These are phyloP conservation scores for Populus trichocarpa DNA, from an alignment of 441 rosid species.

Conservation along the genomic window DNA sequence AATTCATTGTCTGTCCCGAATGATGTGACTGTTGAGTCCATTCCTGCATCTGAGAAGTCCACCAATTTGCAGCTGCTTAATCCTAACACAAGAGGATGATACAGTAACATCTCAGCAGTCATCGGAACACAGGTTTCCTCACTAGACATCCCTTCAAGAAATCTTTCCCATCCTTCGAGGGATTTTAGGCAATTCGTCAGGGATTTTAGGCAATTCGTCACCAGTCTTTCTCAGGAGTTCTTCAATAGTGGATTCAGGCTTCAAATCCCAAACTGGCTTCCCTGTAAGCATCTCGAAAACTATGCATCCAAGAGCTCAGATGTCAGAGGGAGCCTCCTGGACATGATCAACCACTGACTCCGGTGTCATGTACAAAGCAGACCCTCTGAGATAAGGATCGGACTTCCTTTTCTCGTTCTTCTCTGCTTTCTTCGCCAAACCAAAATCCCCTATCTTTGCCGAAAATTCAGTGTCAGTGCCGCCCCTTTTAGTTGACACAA, in stretches of 20 bases:
- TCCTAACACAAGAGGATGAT: slow-evolving; percentile 20
- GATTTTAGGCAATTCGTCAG: slow-evolving; percentile 22
- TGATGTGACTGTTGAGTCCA: not conserved
- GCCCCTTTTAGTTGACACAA: not conserved
- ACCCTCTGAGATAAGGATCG: slow-evolving; percentile 24
- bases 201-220: slow-evolving; percentile 22
- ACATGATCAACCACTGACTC: slow-evolving; percentile 17
- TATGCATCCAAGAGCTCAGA: slow-evolving; percentile 35
- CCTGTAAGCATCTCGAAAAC: slow-evolving; percentile 32
- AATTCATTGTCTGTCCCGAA: not conserved
- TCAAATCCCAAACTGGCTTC: slow-evolving; percentile 15
- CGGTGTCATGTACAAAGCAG: slow-evolving; percentile 23
- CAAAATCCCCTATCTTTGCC: slow-evolving; percentile 30
- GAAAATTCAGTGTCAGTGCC: not conserved
- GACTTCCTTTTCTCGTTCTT: slow-evolving; percentile 16
- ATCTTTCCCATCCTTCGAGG: slow-evolving; percentile 22
- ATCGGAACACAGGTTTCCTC: slow-evolving; percentile 19
- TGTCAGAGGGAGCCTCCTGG: slow-evolving; percentile 29
- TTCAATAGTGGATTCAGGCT: not conserved
- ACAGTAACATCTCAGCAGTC: slow-evolving; percentile 28
- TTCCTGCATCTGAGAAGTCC: not conserved
- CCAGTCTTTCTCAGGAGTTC: slow-evolving; percentile 16
- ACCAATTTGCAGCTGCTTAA: not conserved
- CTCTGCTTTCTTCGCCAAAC: slow-evolving; percentile 21
- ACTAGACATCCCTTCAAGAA: slow-evolving; percentile 31